Base-by-base conservation (phyloP, 805 yeast species). In the Suhomyces sp. region DNA sequence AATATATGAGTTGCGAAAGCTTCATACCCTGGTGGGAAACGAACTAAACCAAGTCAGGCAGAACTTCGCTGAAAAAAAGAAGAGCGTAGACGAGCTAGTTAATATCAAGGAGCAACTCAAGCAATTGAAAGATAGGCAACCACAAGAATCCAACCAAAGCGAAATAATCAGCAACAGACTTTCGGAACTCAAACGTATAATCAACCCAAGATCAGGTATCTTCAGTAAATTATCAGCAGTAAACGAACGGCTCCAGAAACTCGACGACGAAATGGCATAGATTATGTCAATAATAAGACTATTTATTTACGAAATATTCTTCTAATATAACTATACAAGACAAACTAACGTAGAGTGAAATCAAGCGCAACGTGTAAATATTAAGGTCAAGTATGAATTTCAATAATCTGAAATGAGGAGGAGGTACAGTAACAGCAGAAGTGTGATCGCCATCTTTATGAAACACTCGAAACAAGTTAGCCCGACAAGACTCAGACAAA, bases 11-110 rank as follows among this genome's bases (percentile, higher is more conserved):
- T 47, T 73, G 15, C 56, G 67, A 49, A 56, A 65, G 35, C 54
- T 62, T 12, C 78, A 75, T 53, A 57, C 67, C 6, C 49, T 51
- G 2, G 70, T 74, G 8, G 77, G 75, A 0, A 59, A 66, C 27
- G 65, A 70, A 41, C 60, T 73, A 35, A 69, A 69, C 52, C 50
- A 55, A 26, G 54, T 71, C 12, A 57, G 78, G 47, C 41, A 49
- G 2, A 55, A 56, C 5, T 64, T 62, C 51, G 59, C 57, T 13
- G 51, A 54, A 3, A 50, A 56, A 42, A 57, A 59, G 54, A 49
- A 52, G 13, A 50, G 54, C 40, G 59, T 57, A 54, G 57, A 60
- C 31, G 54, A 57, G 31, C 51, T 65, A 48, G 54, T 52, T 29
- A 29, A 29, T 3, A 51, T 62, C 6, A 48, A 52, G 15, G 45